Percentiles rank a stretch among this genome's conserved stretches.
Evolutionary conservation across 371 early-diverging fungal species (phyloP).

Genomic region (Mucor irregularis): DNA sequence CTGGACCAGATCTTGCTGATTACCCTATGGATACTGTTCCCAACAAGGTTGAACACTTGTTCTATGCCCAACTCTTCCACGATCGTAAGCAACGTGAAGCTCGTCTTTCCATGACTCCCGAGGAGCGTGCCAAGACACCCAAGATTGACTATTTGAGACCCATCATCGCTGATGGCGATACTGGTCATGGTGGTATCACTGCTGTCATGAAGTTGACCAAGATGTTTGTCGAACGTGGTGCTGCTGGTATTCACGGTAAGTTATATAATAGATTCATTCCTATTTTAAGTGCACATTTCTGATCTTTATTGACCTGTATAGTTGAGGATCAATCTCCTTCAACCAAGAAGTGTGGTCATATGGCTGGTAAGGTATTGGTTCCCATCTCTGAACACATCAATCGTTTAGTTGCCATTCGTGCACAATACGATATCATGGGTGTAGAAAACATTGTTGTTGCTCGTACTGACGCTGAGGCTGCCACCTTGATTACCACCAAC

Average conservation of each 20-base stretch:
- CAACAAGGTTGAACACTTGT: conserved; percentile 98
- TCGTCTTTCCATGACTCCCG: conserved; percentile 69
- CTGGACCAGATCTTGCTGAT: conserved; percentile 98
- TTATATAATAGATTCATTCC: neutral
- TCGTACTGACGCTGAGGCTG: conserved; percentile 98
- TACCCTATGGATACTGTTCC: conserved; percentile 99
- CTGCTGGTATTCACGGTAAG: conserved; percentile 85
- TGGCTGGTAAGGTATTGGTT: conserved; percentile 98
- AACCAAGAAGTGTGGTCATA: conserved; percentile 99
- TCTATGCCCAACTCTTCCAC: conserved; percentile 97
- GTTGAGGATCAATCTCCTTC: conserved; percentile 95
- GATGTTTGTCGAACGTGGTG: conserved; percentile 94
- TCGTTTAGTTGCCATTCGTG: conserved; percentile 93
- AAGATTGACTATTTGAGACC: conserved; percentile 92
- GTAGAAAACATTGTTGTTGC: conserved; percentile 93
- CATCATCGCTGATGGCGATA: conserved; percentile 98
- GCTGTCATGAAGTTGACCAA: conserved; percentile 93
- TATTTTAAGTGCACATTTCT: no score
- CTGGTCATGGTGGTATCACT: conserved; percentile 96
- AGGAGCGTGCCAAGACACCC: conserved; percentile 72
- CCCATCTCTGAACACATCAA: conserved; percentile 97
- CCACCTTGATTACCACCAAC: conserved; percentile 93
- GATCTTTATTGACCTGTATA: neutral
- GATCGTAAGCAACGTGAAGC: conserved; percentile 96
- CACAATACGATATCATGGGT: conserved; percentile 98